A percentile compares a stretch with the other conserved stretches of the same genome.
These are phyloP conservation scores for Phytophthora melonis DNA, from an alignment of 352 stramenopile genomes.

Conservation along the genomic window DNA sequence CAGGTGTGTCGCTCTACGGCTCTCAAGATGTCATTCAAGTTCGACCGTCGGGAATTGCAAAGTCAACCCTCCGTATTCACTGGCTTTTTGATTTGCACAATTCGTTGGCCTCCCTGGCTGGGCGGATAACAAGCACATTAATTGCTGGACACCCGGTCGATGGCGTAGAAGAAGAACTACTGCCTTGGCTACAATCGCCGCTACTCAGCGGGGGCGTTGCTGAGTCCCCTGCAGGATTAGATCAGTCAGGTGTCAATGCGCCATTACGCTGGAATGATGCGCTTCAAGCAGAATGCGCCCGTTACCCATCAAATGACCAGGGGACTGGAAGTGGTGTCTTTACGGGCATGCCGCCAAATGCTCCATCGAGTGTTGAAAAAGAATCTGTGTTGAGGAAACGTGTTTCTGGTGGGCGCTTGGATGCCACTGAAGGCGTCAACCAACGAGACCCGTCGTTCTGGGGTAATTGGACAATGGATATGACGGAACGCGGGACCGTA, in stretches of 20 bases:
- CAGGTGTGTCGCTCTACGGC: slow-evolving; percentile 78
- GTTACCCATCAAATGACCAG: slow-evolving; percentile 30
- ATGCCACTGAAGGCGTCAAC: slow-evolving; percentile 23
- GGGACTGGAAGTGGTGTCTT: slow-evolving; percentile 12
- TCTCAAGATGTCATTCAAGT: slow-evolving; percentile 80
- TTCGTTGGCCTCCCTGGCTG: slow-evolving; percentile 73
- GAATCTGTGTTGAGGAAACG: slow-evolving; percentile 26
- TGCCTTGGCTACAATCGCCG: slow-evolving; percentile 86
- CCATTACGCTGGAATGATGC: slow-evolving; percentile 50
- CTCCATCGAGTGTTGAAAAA: slow-evolving; percentile 15
- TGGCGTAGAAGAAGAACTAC: slow-evolving; percentile 80
- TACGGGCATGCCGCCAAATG: slow-evolving; percentile 7
- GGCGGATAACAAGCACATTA: slow-evolving; percentile 71
- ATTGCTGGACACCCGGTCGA: slow-evolving; percentile 84
- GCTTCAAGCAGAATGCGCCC: slow-evolving; percentile 43
- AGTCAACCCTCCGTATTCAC: slow-evolving; percentile 82
- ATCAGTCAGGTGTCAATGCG: slow-evolving; percentile 7
- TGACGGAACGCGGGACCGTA: slow-evolving; percentile 63
- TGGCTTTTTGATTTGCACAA: slow-evolving; percentile 89
- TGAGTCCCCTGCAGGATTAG: slow-evolving; percentile 13
- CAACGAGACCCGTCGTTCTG: slow-evolving; percentile 65
- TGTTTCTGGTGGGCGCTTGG: slow-evolving; percentile 25
- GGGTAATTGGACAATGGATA: slow-evolving; percentile 62
- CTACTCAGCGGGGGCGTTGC: slow-evolving; percentile 78
- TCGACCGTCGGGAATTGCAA: slow-evolving; percentile 71